Evolutionary conservation across 2,329 filamentous ascomycete species (phyloP).

Genomic region (Phialophora verrucosa): DNA sequence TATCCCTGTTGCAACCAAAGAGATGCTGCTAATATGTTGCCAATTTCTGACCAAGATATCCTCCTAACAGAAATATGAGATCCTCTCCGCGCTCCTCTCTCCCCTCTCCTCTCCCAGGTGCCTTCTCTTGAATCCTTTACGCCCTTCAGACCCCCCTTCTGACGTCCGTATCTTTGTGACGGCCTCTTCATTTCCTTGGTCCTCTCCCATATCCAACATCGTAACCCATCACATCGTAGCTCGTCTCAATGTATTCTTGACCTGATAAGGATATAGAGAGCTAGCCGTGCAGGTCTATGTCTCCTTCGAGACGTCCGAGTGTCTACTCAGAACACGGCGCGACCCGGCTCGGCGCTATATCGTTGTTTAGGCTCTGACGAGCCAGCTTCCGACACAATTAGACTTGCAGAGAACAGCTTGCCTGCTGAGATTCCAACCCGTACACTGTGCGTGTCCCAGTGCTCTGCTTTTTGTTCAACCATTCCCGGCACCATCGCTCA

Average conservation of each 20-base stretch:
- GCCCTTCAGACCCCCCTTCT: not conserved
- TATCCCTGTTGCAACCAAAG: constrained; percentile 9
- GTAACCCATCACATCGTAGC: constrained; percentile 34
- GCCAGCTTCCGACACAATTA: not conserved
- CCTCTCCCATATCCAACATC: constrained; percentile 31
- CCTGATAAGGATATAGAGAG: constrained; percentile 6
- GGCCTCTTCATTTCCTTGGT: constrained; percentile 9
- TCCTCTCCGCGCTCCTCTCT: not conserved
- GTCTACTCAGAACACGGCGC: not conserved
- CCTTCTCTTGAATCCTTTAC: constrained; percentile 3
- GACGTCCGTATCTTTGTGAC: constrained; percentile 2
- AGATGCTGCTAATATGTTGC: constrained; percentile 21
- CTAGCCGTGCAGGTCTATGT: constrained; percentile 4
- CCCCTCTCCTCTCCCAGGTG: not conserved
- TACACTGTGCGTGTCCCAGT: not conserved
- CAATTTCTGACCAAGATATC: constrained; percentile 14
- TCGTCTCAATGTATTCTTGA: constrained; percentile 26
- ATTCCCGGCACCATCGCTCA: constrained; percentile 18
- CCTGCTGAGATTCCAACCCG: not conserved
- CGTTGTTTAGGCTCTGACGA: not conserved
- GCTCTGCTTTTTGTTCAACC: constrained; percentile 11
- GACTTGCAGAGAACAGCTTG: not conserved
- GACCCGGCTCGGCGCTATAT: not conserved
- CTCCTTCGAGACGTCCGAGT: not conserved
- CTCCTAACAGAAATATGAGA: constrained; percentile 4